Conservation (phyloP, 768 basidiomycete genomes). For the Xerocomellus amylosporus region DNA sequence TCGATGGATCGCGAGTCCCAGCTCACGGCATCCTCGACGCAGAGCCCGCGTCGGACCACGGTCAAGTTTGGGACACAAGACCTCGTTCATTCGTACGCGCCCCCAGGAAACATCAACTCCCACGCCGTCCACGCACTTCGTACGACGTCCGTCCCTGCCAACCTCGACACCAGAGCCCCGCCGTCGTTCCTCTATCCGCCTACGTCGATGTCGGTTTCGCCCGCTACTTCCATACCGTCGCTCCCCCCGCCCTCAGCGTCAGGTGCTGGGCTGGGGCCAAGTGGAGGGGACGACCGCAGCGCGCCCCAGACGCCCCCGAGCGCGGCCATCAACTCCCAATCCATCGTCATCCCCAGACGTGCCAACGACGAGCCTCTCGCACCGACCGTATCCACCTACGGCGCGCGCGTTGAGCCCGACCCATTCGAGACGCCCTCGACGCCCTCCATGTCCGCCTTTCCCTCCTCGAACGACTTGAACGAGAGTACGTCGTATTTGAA, state of each 20-base stretch:
- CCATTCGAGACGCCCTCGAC: constrained; percentile 32
- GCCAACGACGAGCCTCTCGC: constrained; percentile 31
- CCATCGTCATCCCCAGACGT: constrained; percentile 24
- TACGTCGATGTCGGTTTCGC: background rate
- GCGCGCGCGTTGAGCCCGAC: constrained; percentile 9
- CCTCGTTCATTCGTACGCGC: constrained; percentile 70
- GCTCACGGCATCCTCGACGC: constrained; percentile 23
- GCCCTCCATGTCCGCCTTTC: constrained; percentile 28
- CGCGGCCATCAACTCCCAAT: constrained; percentile 21
- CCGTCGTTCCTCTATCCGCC: constrained; percentile 28
- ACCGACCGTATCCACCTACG: constrained; percentile 21
- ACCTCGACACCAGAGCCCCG: constrained; percentile 13
- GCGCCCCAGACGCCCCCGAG: constrained; percentile 21
- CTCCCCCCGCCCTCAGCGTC: constrained; percentile 16
- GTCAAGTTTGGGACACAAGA: constrained; percentile 80
- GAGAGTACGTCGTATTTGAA: background rate
- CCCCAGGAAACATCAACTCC: constrained; percentile 49
- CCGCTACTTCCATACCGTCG: constrained; percentile 5
- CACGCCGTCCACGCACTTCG: constrained; percentile 39
- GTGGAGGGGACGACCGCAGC: constrained; percentile 1
- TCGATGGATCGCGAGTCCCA: constrained; percentile 41
- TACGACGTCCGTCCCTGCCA: constrained; percentile 14
- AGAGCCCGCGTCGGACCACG: constrained; percentile 44
- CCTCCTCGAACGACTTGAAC: constrained; percentile 20
- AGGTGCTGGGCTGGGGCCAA: background rate